Evolutionary conservation across 768 basidiomycete genomes (phyloP).

Genomic region (Omphalotus guepiniiformis): DNA sequence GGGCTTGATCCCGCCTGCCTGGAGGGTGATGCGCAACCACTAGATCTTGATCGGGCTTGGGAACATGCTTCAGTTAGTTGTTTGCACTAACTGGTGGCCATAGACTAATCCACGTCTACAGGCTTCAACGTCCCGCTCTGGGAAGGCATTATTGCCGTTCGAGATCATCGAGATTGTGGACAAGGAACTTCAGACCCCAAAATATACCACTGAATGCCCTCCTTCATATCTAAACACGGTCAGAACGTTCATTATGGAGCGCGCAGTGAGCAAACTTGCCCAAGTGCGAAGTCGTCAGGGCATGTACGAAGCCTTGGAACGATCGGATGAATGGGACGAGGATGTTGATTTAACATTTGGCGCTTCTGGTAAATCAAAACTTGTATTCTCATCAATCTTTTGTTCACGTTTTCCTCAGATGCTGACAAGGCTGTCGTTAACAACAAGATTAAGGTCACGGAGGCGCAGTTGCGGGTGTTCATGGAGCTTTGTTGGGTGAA

Average conservation of each 20-base stretch:
- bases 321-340: conserved; percentile 71
- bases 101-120: conserved; percentile 23
- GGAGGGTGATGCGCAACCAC: conserved; percentile 92
- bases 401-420: conserved; percentile 29
- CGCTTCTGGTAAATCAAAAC: conserved; percentile 48
- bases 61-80: conserved; percentile 68
- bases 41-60: conserved; percentile 87
- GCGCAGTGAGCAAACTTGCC: conserved; percentile 64
- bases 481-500: conserved; percentile 85
- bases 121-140: conserved; percentile 58
- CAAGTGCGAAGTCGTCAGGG: conserved; percentile 65
- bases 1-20: conserved; percentile 95
- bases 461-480: conserved; percentile 73
- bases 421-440: conserved; percentile 75
- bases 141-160: conserved; percentile 74
- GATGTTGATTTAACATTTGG: conserved; percentile 74
- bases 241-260: conserved; percentile 63
- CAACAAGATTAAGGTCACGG: conserved; percentile 87
- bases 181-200: conserved; percentile 48
- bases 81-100: neutral
- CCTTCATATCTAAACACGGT: conserved; percentile 65
- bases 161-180: conserved; percentile 78
- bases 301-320: conserved; percentile 80
- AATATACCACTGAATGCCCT: conserved; percentile 69
- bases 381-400: conserved; percentile 1